Evolutionary conservation across 306 rosid genomes (phyloP).

Genomic region (Cotoneaster glaucophyllus): DNA sequence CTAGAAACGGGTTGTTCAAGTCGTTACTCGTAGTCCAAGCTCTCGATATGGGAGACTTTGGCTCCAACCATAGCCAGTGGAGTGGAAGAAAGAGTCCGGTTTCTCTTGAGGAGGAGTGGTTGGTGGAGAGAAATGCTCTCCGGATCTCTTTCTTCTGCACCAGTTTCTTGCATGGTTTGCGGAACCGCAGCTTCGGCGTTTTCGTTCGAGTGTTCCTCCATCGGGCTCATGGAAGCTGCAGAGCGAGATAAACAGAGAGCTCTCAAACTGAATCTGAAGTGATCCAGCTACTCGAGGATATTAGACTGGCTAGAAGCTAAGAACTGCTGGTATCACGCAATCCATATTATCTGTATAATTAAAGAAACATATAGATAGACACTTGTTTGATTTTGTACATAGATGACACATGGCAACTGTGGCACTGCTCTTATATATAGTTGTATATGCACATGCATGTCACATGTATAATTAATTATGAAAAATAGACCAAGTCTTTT

Average conservation of each 20-base stretch:
- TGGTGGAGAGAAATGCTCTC: constrained; percentile 51
- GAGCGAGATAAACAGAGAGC: neutral
- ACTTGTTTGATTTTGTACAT: neutral
- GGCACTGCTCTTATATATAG: neutral
- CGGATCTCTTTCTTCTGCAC: constrained; percentile 52
- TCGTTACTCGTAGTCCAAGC: constrained; percentile 74
- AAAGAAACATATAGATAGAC: neutral
- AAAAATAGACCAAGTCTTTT: too few relatives aligned
- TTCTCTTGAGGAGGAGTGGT: constrained; percentile 63
- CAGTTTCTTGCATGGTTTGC: constrained; percentile 32
- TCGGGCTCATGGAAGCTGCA: constrained; percentile 19
- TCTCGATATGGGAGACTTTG: constrained; percentile 73
- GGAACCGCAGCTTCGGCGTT: constrained; percentile 19
- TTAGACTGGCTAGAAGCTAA: neutral
- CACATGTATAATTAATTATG: too few relatives aligned
- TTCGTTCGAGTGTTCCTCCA: constrained; percentile 40
- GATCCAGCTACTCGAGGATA: neutral
- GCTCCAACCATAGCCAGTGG: constrained; percentile 75
- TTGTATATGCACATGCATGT: too few relatives aligned
- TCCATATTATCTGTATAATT: neutral
- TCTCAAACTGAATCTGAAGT: too few relatives aligned
- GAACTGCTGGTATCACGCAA: neutral
- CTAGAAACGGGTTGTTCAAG: neutral
- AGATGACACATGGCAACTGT: neutral
- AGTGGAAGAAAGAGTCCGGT: constrained; percentile 57